These are phyloP conservation scores for Saitozyma podzolica DNA, from an alignment of 768 basidiomycete species.

Conservation along the genomic window DNA sequence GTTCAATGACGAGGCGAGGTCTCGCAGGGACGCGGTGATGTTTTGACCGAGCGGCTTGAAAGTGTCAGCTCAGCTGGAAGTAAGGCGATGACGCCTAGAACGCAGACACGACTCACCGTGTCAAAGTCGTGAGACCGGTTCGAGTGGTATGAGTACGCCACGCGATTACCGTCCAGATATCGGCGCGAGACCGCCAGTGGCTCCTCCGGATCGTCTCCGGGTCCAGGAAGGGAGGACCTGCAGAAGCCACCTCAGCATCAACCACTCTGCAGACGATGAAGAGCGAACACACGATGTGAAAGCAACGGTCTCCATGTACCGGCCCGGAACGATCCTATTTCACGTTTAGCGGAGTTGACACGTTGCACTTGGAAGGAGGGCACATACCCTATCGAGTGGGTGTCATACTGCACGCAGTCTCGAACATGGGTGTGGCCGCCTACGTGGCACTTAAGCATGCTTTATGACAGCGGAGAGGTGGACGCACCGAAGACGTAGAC, in stretches of 20 bases:
- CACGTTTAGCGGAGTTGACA: not conserved
- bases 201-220: conserved; percentile 3
- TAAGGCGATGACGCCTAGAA: not conserved
- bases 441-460: conserved; percentile 3
- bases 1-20: conserved; percentile 55
- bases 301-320: conserved; percentile 91
- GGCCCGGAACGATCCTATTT: conserved; percentile 54
- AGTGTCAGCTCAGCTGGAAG: conserved; percentile 8
- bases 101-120: conserved; percentile 52
- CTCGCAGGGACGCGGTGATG: conserved; percentile 23
- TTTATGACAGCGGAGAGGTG: not conserved
- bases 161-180: conserved; percentile 53
- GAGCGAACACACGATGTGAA: conserved; percentile 52
- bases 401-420: conserved; percentile 73
- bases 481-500: conserved; percentile 74
- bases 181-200: conserved; percentile 56
- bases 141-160: conserved; percentile 62
- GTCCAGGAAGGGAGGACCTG: conserved; percentile 15
- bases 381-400: conserved; percentile 72
- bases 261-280: not conserved
- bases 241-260: not conserved
- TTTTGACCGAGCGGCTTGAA: conserved; percentile 25
- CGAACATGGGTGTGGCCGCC: conserved; percentile 74
- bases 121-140: conserved; percentile 64
- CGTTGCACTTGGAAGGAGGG: not conserved